Percentiles rank a stretch among this genome's conserved stretches.
Evolutionary conservation across 192 early-diverging fungal species (phyloP).

Genomic region (Entomortierella parvispora): DNA sequence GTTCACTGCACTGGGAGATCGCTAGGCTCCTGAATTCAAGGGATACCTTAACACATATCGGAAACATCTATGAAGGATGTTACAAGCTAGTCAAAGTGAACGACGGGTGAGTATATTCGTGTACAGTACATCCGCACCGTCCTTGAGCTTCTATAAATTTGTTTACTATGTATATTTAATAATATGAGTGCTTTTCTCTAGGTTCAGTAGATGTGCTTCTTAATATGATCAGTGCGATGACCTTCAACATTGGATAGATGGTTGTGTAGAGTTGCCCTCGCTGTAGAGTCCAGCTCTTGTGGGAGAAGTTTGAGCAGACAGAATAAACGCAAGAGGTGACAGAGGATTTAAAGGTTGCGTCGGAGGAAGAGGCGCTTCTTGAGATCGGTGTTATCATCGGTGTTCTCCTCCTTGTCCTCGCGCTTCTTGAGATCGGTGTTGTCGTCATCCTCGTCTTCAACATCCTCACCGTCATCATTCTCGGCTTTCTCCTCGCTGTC

Average conservation of each 20-base stretch:
- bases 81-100: too few species aligned
- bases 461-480: background rate
- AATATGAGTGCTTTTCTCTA: background rate
- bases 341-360: background rate
- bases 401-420: background rate
- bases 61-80: too few species aligned
- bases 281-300: too few species aligned
- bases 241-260: too few species aligned
- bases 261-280: too few species aligned
- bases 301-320: too few species aligned
- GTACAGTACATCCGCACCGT: background rate
- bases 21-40: too few species aligned
- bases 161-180: background rate
- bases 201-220: too few species aligned
- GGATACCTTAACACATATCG: too few species aligned
- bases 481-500: background rate
- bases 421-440: background rate
- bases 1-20: too few species aligned
- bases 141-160: background rate
- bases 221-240: too few species aligned
- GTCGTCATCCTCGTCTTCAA: background rate
- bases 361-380: background rate
- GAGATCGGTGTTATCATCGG: background rate
- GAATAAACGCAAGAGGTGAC: background rate
- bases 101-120: background rate